A percentile compares a stretch with the other conserved stretches of the same genome.
Evolutionary conservation across 2,329 filamentous ascomycete genomes (phyloP).

Genomic region (Phaeosphaeria sp.): DNA sequence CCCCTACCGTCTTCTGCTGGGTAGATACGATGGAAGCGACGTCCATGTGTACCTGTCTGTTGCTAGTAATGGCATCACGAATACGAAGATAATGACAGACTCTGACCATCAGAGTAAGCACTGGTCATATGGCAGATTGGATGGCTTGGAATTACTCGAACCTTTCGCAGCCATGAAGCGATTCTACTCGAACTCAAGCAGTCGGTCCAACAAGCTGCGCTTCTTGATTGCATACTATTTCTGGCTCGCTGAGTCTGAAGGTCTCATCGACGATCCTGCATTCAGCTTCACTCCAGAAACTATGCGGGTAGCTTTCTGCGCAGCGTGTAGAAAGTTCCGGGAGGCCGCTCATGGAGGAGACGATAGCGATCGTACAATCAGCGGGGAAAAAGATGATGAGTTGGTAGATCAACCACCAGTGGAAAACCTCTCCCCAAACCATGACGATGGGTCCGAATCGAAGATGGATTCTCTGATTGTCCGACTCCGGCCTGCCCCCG

Average conservation of each 20-base stretch:
- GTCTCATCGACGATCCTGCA: constrained; percentile 5
- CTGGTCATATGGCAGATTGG: not conserved
- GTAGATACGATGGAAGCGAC: not conserved
- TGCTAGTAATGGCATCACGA: too few relatives aligned
- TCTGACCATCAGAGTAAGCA: not conserved
- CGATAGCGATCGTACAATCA: too few relatives aligned
- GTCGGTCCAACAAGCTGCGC: constrained; percentile 9
- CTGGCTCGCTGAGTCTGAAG: constrained; percentile 17
- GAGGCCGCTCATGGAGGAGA: too few relatives aligned
- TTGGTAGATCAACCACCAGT: too few relatives aligned
- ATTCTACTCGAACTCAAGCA: not conserved
- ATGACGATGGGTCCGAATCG: too few relatives aligned
- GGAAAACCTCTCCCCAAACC: too few relatives aligned
- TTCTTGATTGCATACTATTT: constrained; percentile 16
- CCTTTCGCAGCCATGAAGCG: not conserved
- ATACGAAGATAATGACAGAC: not conserved
- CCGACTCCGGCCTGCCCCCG: too few relatives aligned
- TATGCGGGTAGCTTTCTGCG: constrained; percentile 3
- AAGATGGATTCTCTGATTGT: not conserved
- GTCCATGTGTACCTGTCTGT: not conserved
- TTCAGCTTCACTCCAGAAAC: not conserved
- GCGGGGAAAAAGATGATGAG: too few relatives aligned
- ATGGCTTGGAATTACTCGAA: constrained; percentile 1
- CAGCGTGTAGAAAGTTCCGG: constrained; percentile 6
- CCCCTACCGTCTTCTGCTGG: not conserved